Conservation (phyloP, 192 early-diverging fungal species). For the Coemansia sp. region DNA sequence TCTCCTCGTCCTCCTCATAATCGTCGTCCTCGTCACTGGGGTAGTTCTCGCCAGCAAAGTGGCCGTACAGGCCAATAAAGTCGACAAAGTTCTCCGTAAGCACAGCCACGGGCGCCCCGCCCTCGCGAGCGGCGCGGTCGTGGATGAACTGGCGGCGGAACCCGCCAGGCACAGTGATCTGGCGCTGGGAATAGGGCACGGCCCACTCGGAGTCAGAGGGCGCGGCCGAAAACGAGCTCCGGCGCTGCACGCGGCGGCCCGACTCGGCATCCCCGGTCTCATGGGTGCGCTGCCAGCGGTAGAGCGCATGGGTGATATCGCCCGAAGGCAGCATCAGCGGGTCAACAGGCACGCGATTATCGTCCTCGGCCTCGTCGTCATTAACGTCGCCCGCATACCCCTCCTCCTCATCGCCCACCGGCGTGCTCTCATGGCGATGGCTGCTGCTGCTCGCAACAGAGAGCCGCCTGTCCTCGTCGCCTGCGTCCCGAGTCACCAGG, state of each 20-base stretch:
- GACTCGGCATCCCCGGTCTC: constrained; percentile 27
- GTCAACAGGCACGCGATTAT: constrained; percentile 35
- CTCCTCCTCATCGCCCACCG: constrained; percentile 20
- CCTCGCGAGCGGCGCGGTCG: constrained; percentile 68
- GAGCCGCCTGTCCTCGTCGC: constrained; percentile 3
- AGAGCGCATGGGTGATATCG: constrained; percentile 81
- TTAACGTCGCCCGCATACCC: constrained; percentile 43
- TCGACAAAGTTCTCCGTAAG: constrained; percentile 91
- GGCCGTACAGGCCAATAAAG: constrained; percentile 90
- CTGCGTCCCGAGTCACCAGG: constrained; percentile 60
- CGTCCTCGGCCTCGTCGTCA: constrained; percentile 32
- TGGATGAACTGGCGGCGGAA: constrained; percentile 88
- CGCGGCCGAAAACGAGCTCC: constrained; percentile 41
- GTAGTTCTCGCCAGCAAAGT: constrained; percentile 91
- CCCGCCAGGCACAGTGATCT: constrained; percentile 76
- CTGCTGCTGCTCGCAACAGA: constrained; percentile 15
- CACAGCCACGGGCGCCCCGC: constrained; percentile 63
- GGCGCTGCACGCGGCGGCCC: constrained; percentile 12
- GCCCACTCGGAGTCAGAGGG: constrained; percentile 49
- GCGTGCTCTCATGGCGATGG: background rate
- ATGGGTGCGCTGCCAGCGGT: constrained; percentile 78
- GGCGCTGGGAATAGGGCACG: constrained; percentile 38
- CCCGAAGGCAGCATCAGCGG: constrained; percentile 67
- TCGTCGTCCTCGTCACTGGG: constrained; percentile 78
- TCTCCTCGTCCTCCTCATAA: constrained; percentile 24